These are phyloP conservation scores for Aspergillus conjunctus DNA, from an alignment of 495 filamentous ascomycete genomes.

Conservation along the genomic window DNA sequence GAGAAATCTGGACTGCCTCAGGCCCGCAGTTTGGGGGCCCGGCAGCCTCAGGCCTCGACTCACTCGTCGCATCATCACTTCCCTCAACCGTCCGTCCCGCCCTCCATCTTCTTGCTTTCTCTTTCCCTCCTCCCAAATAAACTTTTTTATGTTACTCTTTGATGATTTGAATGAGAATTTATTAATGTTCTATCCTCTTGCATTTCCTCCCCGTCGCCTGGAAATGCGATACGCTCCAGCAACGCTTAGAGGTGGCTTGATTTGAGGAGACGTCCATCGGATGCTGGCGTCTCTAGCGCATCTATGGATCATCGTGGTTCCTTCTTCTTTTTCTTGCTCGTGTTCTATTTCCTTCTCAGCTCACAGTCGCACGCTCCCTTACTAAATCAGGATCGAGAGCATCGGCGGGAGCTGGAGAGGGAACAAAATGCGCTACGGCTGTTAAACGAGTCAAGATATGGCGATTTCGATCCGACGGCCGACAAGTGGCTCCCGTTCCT, in stretches of 20 bases:
- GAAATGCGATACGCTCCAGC: conserved; percentile 24
- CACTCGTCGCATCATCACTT: conserved; percentile 46
- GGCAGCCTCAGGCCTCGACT: conserved; percentile 29
- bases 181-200: not conserved
- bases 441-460: conserved; percentile 72
- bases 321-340: conserved; percentile 51
- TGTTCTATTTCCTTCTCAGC: conserved; percentile 53
- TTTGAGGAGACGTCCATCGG: conserved; percentile 32
- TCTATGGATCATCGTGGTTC: conserved; percentile 54
- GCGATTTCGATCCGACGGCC: conserved; percentile 64
- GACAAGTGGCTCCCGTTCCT: conserved; percentile 73
- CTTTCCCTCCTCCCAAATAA: not conserved
- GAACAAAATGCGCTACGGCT: conserved; percentile 63
- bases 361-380: conserved; percentile 48
- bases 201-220: conserved; percentile 7
- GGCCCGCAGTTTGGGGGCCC: not conserved
- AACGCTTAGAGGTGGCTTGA: conserved; percentile 19
- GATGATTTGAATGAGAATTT: not conserved
- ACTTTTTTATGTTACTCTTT: not conserved
- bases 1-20: not conserved
- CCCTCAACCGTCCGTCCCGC: conserved; percentile 14
- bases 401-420: conserved; percentile 44
- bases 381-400: conserved; percentile 49
- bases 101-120: not conserved
- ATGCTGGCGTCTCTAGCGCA: conserved; percentile 37